phyloP scores from a whole-genome alignment of 805 yeast species.

The Cyberlindnera suaveolens region DNA sequence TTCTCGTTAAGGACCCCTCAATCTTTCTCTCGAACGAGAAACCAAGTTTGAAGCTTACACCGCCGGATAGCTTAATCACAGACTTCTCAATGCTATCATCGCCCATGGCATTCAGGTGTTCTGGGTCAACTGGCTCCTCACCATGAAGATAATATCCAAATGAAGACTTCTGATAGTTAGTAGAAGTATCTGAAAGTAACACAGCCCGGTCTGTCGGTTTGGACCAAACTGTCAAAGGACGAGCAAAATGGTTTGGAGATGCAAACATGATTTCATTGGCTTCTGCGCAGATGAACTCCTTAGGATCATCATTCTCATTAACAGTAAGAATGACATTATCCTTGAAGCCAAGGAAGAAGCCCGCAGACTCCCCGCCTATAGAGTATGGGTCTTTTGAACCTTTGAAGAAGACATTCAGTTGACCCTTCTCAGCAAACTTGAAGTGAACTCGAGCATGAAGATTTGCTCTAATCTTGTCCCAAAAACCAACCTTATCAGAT shows the following conservation, averaged over 20 bases:
- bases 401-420: conserved; percentile 55
- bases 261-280: conserved; percentile 62
- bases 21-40: conserved; percentile 46
- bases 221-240: conserved; percentile 52
- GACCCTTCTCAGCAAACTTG: conserved; percentile 42
- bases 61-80: conserved; percentile 55
- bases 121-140: conserved; percentile 14
- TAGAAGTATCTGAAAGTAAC: conserved; percentile 39
- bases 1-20: conserved; percentile 28
- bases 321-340: conserved; percentile 53
- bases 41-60: conserved; percentile 52
- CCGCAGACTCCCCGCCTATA: conserved; percentile 60
- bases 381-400: conserved; percentile 79
- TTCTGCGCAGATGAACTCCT: conserved; percentile 54
- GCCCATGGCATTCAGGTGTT: conserved; percentile 20
- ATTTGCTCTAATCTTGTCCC: conserved; percentile 81
- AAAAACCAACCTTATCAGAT: conserved; percentile 77
- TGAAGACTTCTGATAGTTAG: conserved; percentile 37
- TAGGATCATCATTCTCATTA: conserved; percentile 64
- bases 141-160: conserved; percentile 41
- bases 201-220: conserved; percentile 39
- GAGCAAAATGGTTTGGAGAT: conserved; percentile 67
- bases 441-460: conserved; percentile 67
- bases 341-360: conserved; percentile 70
- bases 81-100: conserved; percentile 38